Conservation (phyloP, 192 early-diverging fungal species). For the Neocallimastix lanati region DNA sequence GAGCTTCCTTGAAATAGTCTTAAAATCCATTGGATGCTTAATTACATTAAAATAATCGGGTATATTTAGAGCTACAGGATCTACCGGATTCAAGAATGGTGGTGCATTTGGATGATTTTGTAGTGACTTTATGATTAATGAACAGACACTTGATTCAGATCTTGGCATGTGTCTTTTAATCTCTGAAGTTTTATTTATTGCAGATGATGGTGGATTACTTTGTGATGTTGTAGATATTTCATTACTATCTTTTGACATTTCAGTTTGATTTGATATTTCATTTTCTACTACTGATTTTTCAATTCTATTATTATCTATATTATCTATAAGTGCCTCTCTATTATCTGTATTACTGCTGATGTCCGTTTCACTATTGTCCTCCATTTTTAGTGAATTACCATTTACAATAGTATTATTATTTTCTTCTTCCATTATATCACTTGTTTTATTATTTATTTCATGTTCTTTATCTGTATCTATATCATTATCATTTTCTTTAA, state of each 20-base stretch:
- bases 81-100: conserved; percentile 63
- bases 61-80: conserved; percentile 59
- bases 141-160: background rate
- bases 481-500: background rate
- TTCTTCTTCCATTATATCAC: background rate
- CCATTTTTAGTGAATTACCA: background rate
- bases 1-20: conserved; percentile 53
- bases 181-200: background rate
- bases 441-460: background rate
- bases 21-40: conserved; percentile 77
- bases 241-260: background rate
- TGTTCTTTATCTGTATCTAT: background rate
- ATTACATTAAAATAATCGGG: conserved; percentile 72
- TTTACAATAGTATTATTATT: no score
- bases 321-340: no score
- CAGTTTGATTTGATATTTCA: background rate
- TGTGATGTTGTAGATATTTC: background rate
- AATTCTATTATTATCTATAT: background rate
- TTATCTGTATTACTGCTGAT: no score
- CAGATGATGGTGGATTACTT: background rate
- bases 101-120: background rate
- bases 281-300: background rate
- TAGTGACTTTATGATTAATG: background rate
- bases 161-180: background rate
- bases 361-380: background rate